These are phyloP conservation scores for Filosporella fistucella DNA, from an alignment of 495 filamentous ascomycete genomes.

Conservation along the genomic window DNA sequence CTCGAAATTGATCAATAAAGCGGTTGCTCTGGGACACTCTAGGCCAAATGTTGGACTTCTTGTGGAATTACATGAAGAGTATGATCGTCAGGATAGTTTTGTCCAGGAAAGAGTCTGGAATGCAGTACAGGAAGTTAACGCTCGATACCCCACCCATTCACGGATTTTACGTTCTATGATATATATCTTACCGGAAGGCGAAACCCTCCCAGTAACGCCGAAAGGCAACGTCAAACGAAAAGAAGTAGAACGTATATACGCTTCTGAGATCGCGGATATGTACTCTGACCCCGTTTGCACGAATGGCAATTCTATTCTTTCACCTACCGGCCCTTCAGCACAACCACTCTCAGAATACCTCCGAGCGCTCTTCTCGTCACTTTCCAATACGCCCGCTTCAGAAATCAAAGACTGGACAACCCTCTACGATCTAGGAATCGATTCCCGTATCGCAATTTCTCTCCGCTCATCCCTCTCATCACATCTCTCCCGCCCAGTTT, in stretches of 20 bases:
- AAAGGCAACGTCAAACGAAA: conserved; percentile 25
- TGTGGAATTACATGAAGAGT: conserved; percentile 17
- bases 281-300: conserved; percentile 2
- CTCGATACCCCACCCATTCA: conserved; percentile 18
- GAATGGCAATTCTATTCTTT: neutral
- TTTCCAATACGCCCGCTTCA: conserved; percentile 7
- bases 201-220: conserved; percentile 18
- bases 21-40: conserved; percentile 22
- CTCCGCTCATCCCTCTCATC: conserved; percentile 16
- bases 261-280: conserved; percentile 9
- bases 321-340: neutral
- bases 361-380: conserved; percentile 7
- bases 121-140: conserved; percentile 16
- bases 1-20: conserved; percentile 20
- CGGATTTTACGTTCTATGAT: conserved; percentile 19
- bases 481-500: conserved; percentile 11
- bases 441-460: conserved; percentile 18
- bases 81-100: conserved; percentile 1
- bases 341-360: conserved; percentile 13
- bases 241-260: conserved; percentile 15
- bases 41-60: conserved; percentile 16
- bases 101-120: conserved; percentile 12
- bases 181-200: conserved; percentile 16
- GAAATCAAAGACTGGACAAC: conserved; percentile 20
- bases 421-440: conserved; percentile 20